These are phyloP conservation scores for Penicillium sp. DNA, from an alignment of 2,329 filamentous ascomycete species.

Conservation along the genomic window DNA sequence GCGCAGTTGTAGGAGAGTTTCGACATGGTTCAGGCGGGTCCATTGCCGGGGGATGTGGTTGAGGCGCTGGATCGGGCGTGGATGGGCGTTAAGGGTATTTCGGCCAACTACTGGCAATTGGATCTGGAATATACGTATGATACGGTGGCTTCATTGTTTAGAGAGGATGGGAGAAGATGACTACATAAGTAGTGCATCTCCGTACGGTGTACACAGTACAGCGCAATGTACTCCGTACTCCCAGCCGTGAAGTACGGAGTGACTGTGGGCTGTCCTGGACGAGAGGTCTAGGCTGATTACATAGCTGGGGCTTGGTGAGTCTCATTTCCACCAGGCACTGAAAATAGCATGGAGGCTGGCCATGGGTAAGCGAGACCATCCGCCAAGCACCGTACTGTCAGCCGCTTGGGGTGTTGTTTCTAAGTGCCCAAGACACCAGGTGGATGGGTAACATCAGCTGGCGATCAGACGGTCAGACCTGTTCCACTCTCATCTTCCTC, in stretches of 20 bases:
- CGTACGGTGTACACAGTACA: too few species aligned
- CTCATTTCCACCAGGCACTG: conserved; percentile 6
- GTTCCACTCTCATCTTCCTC: background rate
- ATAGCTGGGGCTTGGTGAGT: background rate
- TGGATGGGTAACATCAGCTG: background rate
- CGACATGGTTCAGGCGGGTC: background rate
- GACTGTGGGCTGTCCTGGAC: too few species aligned
- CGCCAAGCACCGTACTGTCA: background rate
- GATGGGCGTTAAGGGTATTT: background rate
- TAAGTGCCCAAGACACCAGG: background rate
- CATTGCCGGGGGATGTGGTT: background rate
- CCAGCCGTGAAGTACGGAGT: too few species aligned
- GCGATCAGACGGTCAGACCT: background rate
- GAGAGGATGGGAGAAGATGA: background rate
- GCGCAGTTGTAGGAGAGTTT: background rate
- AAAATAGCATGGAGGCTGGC: background rate
- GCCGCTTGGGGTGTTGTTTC: background rate
- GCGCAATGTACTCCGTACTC: too few species aligned
- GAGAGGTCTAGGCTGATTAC: background rate
- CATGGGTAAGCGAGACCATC: background rate
- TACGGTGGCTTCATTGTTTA: background rate
- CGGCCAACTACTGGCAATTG: background rate
- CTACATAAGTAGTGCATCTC: background rate
- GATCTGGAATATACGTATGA: background rate
- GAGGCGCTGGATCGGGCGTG: background rate